Evolutionary conservation across 1,139 yeast species (phyloP), one percentile per base, ranked within the genome.

Genomic region (Insectozyma bohioensis): DNA sequence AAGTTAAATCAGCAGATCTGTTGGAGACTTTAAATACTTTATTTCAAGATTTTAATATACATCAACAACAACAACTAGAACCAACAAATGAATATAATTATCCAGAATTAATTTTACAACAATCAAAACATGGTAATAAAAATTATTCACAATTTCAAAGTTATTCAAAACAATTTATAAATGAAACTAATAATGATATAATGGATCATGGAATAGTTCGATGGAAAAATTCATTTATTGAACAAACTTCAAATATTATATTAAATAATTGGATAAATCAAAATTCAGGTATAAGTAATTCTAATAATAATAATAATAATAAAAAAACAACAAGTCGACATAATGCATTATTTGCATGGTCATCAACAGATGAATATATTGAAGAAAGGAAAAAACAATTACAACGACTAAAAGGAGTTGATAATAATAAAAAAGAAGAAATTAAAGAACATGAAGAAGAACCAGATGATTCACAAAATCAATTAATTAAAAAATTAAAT

Each of bases 311-410:
- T 16, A 18, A 7, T 10, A 11, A n/a, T 11, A 3, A 13, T 11
- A 30, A 16, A n/a, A 10, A 30, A 21, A 19, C 31, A 36, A 14
- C 22, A 17, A 7, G 33, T 12, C 37, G 54, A 1, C 56, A 63
- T n/a, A 62, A 58, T 41, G 59, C 66, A 12, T 52, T 68, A 28
- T 69, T 69, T 38, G 56, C 61, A 30, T 69, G 75, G 75, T 64
- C 73, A 6, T 65, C 74, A 0, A 61, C 65, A 13, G 74, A 68
- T 35, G 54, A 62, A 7, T 65, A 66, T 38, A 57, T 67, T 8
- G 56, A 54, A 19, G 56, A 59, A 1, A 47, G 71, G 24, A 61
- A 60, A 41, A 45, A 48, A 24, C 65, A 63, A 39, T 41, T 61
- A 12, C 35, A 31, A 19, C 29, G 26, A 22, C 34, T 19, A 25